Base-by-base conservation (phyloP, 108 stramenopile genomes). In the Skeletonema menzelii region DNA sequence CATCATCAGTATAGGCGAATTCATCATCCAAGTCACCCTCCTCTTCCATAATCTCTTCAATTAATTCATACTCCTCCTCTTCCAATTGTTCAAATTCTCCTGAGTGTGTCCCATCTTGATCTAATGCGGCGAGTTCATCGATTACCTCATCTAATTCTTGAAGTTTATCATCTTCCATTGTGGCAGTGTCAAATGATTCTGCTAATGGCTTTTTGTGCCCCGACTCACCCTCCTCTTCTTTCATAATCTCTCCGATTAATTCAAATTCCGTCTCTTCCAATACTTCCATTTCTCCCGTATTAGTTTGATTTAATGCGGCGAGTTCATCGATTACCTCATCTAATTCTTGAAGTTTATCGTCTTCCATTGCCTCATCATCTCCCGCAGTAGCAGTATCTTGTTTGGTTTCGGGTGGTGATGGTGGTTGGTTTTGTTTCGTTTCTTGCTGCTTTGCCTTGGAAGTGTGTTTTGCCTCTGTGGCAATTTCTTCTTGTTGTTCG, bases 311-410 rank as follows among this genome's bases (percentile, higher is more conserved):
- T 19, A 60, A 5, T 13, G 32, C 17, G 44, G 5, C 10, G 8
- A 46, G 13, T 40, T 60, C 44, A 0, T 60, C 44, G 4, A 60
- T 47, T 40, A 46, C 57, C 83, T 56, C 15, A 10, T 76, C 67
- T 14, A 80, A 35, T 65, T 83, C 75, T 56, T 71, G 69, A 2
- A 69, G 40, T 53, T 71, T 58, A 11, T 82, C 74, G 37, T 75
- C 69, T 65, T 83, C 77, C 15, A 14, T 46, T 53, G 4, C 49
- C 10, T 20, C 22, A 1, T 53, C 15, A 0, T 24, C 49, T 22
- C 24, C 22, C 0, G 7, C 8, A 53, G 8, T 8, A 22, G 0
- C 19, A 0, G 46, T 47, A 7, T 47, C 4, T 3, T 47, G 2
- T 15, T 34, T 3, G 30, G 4, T 2, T 30, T 30, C 3, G 30